Percentiles rank a stretch among this genome's conserved stretches.
phyloP scores from a whole-genome alignment of 331 rosid genomes.

The Malus hybrid region DNA sequence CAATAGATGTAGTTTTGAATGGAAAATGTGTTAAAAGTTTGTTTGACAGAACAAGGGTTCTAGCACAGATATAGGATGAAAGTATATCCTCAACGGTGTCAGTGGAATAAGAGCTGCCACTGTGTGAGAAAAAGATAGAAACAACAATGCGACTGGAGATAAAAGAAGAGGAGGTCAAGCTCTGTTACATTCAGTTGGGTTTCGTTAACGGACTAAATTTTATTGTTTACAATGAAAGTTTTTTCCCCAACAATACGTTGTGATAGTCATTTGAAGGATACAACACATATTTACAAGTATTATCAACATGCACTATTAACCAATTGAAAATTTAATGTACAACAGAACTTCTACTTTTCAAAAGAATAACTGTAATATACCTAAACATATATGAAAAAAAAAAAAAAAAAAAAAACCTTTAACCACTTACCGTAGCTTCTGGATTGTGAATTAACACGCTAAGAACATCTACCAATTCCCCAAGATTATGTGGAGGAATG shows the following conservation, averaged over 20 bases:
- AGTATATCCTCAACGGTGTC: too few relatives aligned
- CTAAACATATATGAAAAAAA: background rate
- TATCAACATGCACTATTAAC: background rate
- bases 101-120: too few relatives aligned
- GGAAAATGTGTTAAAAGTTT: too few relatives aligned
- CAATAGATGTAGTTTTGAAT: too few relatives aligned
- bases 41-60: too few relatives aligned
- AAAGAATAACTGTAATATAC: background rate
- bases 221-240: background rate
- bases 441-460: slow-evolving; percentile 84
- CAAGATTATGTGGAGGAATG: slow-evolving; percentile 98
- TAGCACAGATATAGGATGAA: too few relatives aligned
- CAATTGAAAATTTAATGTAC: background rate
- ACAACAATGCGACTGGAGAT: too few relatives aligned
- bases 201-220: too few relatives aligned
- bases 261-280: background rate
- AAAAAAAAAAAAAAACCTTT: background rate
- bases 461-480: slow-evolving; percentile 84
- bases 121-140: too few relatives aligned
- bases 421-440: slow-evolving; percentile 77
- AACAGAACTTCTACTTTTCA: background rate
- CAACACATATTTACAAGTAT: background rate
- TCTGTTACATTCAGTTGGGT: too few relatives aligned
- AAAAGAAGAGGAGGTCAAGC: too few relatives aligned
- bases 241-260: background rate